Percentiles rank a stretch among this genome's conserved stretches.
Conservation (phyloP, 2,329 filamentous ascomycete species). For the Xylaria sp. region DNA sequence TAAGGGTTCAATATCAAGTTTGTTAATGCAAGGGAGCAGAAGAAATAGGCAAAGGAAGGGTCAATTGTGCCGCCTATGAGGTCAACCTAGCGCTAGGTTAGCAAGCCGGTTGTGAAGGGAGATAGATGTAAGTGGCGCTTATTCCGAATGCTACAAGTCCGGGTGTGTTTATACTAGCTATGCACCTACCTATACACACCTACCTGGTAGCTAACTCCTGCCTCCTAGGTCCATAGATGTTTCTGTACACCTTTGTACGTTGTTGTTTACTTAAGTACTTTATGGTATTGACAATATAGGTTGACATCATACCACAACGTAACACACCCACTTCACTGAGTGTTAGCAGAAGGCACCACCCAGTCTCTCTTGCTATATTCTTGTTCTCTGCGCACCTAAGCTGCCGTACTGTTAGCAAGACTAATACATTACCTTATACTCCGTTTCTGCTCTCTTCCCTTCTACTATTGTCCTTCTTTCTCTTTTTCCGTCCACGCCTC, state of each 20-base stretch:
- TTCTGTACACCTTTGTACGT: neutral
- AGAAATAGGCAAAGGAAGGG: neutral
- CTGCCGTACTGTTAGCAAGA: neutral
- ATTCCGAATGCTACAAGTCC: neutral
- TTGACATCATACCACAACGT: neutral
- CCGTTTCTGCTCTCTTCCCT: neutral
- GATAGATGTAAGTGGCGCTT: neutral
- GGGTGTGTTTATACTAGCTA: neutral
- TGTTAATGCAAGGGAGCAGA: neutral
- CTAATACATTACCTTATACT: neutral
- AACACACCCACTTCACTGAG: neutral
- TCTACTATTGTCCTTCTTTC: neutral
- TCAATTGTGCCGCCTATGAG: neutral
- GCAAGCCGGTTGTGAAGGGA: neutral
- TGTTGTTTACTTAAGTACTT: neutral
- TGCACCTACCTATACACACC: neutral
- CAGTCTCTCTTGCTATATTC: neutral
- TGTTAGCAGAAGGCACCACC: constrained; percentile 1
- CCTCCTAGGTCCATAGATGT: neutral
- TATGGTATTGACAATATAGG: neutral
- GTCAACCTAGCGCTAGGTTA: neutral
- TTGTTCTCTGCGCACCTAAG: neutral
- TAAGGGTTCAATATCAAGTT: neutral
- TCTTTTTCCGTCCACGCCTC: neutral
- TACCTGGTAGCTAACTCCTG: neutral